Percentiles rank a stretch among this genome's conserved stretches.
Evolutionary conservation across 768 basidiomycete species (phyloP).

Genomic region (Clavaria fumosa): DNA sequence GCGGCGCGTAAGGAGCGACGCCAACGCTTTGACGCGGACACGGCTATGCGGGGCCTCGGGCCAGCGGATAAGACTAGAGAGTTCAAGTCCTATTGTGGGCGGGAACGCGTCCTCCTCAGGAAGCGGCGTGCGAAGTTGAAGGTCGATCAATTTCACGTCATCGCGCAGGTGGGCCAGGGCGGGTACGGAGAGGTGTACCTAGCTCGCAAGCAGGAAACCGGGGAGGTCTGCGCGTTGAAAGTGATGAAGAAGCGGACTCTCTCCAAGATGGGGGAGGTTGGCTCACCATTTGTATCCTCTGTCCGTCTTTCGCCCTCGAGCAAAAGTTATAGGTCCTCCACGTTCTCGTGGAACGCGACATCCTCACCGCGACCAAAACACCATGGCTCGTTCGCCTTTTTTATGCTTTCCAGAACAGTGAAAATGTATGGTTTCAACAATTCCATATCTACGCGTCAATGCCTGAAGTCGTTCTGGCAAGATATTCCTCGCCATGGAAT

Average conservation of each 20-base stretch:
- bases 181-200: constrained; percentile 98
- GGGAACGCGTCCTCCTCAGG: constrained; percentile 86
- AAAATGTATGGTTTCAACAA: too few relatives aligned
- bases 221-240: constrained; percentile 94
- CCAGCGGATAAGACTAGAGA: constrained; percentile 52
- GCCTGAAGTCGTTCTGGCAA: too few relatives aligned
- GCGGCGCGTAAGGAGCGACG: constrained; percentile 75
- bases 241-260: constrained; percentile 92
- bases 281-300: constrained; percentile 7
- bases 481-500: constrained; percentile 99
- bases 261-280: constrained; percentile 96
- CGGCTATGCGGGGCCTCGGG: constrained; percentile 45
- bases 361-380: constrained; percentile 91
- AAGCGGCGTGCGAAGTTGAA: constrained; percentile 84
- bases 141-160: constrained; percentile 94
- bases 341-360: constrained; percentile 94
- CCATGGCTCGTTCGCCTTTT: constrained; percentile 92
- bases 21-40: constrained; percentile 70
- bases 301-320: constrained; percentile 3
- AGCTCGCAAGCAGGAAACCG: constrained; percentile 87
- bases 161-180: constrained; percentile 96
- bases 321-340: constrained; percentile 64
- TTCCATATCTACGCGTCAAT: too few relatives aligned
- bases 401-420: constrained; percentile 99
- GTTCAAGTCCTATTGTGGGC: constrained; percentile 84